Evolutionary conservation across 495 filamentous ascomycete genomes (phyloP).

Genomic region (Penicillium canariense): DNA sequence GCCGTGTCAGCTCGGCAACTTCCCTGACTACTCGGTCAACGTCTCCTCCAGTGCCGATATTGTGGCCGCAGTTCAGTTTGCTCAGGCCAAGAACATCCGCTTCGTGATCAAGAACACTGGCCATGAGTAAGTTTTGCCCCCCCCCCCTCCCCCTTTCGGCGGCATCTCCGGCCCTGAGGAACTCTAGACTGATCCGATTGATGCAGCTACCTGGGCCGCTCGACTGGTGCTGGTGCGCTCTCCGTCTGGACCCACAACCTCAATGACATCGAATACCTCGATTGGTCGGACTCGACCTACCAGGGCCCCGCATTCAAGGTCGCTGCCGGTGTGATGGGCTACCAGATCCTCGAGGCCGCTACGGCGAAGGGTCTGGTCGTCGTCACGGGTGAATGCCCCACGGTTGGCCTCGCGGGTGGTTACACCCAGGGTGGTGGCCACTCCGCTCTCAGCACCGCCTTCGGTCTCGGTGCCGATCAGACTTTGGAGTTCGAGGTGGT

Average conservation of each 20-base stretch:
- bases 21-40: constrained; percentile 52
- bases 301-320: constrained; percentile 54
- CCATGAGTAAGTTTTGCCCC: constrained; percentile 37
- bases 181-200: neutral
- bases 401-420: constrained; percentile 52
- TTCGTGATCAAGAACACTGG: constrained; percentile 67
- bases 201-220: constrained; percentile 52
- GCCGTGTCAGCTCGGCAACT: constrained; percentile 58
- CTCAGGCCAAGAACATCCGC: constrained; percentile 56
- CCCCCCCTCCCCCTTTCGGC: neutral
- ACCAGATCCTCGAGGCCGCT: constrained; percentile 49
- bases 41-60: constrained; percentile 38
- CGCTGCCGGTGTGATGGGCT: constrained; percentile 52
- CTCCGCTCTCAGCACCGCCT: constrained; percentile 48
- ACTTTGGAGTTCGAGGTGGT: constrained; percentile 63
- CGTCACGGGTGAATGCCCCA: constrained; percentile 39
- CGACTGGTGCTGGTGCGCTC: constrained; percentile 57
- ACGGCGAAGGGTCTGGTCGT: constrained; percentile 28
- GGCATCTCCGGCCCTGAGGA: neutral
- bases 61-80: constrained; percentile 47
- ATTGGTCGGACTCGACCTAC: constrained; percentile 43
- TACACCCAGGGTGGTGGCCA: constrained; percentile 65
- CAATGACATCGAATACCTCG: constrained; percentile 41
- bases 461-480: constrained; percentile 63
- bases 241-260: constrained; percentile 59